These are phyloP conservation scores for Datura wrightii DNA, from an alignment of 257 asterid genomes.

Conservation along the genomic window DNA sequence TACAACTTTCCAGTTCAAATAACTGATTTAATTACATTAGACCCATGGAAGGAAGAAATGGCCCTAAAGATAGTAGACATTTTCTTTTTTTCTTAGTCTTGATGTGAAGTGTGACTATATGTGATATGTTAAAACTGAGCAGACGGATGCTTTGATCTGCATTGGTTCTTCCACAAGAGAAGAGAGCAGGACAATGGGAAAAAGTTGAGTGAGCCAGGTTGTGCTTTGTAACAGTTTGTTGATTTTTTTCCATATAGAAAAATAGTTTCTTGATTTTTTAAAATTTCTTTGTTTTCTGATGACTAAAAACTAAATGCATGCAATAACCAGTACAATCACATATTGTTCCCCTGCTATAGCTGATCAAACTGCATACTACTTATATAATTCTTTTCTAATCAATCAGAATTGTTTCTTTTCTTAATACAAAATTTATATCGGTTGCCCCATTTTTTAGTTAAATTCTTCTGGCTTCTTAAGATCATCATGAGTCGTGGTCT, in stretches of 20 bases:
- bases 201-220: background rate
- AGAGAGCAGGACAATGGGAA: background rate
- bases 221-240: background rate
- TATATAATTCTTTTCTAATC: background rate
- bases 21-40: background rate
- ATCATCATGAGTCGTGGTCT: background rate
- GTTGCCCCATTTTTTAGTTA: background rate
- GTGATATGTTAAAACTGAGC: slow-evolving; percentile 23
- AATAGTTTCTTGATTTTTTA: background rate
- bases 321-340: background rate
- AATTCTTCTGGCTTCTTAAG: background rate
- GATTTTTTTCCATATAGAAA: too few species aligned
- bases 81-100: background rate
- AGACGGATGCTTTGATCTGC: slow-evolving; percentile 38
- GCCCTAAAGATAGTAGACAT: background rate
- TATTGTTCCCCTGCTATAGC: background rate
- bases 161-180: slow-evolving; percentile 33
- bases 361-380: background rate
- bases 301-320: background rate
- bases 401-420: background rate
- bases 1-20: background rate
- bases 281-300: background rate
- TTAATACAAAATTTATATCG: background rate
- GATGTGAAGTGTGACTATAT: background rate
- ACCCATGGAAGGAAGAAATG: background rate